Evolutionary conservation across 257 asterid species (phyloP), one percentile per base, ranked within the genome.

Genomic region (Nicotiana sylvestris): DNA sequence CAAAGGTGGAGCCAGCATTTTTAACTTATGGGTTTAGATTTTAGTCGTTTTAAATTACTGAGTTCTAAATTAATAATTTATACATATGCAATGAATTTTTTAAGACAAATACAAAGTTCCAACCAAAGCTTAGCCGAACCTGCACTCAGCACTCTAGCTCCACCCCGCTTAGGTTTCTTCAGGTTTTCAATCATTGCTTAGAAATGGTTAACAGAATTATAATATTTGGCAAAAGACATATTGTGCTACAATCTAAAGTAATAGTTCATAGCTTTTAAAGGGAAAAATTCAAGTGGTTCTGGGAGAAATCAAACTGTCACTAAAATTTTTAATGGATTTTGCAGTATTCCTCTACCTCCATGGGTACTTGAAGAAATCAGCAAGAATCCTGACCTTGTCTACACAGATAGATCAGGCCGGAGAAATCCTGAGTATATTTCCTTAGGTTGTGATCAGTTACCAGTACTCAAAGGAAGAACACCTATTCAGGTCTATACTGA

Each of bases 341-440:
- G 86, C 90, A 95, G 98, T 86, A 91, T 95, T 86, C 94, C 98
- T 65, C 88, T 93, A 76, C 98, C 98, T 32, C 93, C 97, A 76
- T 95, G 98, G 98, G 98, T 92, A 58, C 97, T 95, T 57, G 98
- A 95, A 89, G 98, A 93, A 88, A 95, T 93, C 21, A 90, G 93
- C 90, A 90, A 89, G 83, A 91, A 93, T 66, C 98, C 97, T 2
- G 94, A 93, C 85, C 91, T 95, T 39, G 93, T 91, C 80, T 95
- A 92, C 83, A 93, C 98, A 30, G 98, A 95, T 72, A 85, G 88
- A 85, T 93, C 96, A 27, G 98, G 98, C 37, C 83, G 97, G 30
- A 92, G 95, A 81, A 93, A 95, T 87, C 98, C 98, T 2, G 98
- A 95, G 86, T 95, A 93, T 66, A 89, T 95, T 82, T 91, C 98